phyloP scores from a whole-genome alignment of 352 stramenopile species.

The Blastocystis sp. region DNA sequence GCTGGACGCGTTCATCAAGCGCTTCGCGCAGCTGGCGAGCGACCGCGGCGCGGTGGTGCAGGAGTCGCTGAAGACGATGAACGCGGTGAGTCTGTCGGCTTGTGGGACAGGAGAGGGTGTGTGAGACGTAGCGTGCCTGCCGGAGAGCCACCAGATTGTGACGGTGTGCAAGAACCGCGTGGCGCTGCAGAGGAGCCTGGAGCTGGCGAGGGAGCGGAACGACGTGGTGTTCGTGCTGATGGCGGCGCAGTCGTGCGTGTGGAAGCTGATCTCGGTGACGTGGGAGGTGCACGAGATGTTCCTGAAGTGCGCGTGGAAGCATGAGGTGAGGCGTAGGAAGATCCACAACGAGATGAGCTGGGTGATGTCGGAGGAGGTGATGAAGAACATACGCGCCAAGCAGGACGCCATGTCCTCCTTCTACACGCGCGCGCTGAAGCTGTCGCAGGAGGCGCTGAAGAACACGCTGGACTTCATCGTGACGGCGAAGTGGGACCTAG shows the following conservation, averaged over 20 bases:
- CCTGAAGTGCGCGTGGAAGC: background rate
- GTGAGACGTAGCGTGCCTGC: constrained; percentile 26
- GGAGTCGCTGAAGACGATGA: constrained; percentile 21
- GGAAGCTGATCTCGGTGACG: constrained; percentile 19
- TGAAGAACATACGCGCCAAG: background rate
- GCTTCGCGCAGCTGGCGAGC: background rate
- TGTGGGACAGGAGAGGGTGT: background rate
- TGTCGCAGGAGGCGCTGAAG: background rate
- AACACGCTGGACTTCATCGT: constrained; percentile 7
- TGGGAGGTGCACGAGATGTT: constrained; percentile 53
- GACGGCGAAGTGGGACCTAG: background rate
- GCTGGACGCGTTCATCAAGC: constrained; percentile 7
- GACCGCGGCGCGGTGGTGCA: background rate
- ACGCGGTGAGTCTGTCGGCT: constrained; percentile 15
- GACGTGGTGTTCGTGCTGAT: constrained; percentile 43
- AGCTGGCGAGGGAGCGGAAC: background rate
- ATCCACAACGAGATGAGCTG: constrained; percentile 64
- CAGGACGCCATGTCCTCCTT: constrained; percentile 46
- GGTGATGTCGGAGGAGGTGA: constrained; percentile 46
- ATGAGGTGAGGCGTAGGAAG: constrained; percentile 13
- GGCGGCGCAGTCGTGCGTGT: constrained; percentile 46
- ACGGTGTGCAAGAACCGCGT: constrained; percentile 2
- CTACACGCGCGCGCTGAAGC: constrained; percentile 9
- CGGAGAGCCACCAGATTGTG: constrained; percentile 33
- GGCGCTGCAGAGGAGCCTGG: background rate